phyloP scores from a whole-genome alignment of 1,284 basidiomycete genomes.

The Hortiboletus rubellus region DNA sequence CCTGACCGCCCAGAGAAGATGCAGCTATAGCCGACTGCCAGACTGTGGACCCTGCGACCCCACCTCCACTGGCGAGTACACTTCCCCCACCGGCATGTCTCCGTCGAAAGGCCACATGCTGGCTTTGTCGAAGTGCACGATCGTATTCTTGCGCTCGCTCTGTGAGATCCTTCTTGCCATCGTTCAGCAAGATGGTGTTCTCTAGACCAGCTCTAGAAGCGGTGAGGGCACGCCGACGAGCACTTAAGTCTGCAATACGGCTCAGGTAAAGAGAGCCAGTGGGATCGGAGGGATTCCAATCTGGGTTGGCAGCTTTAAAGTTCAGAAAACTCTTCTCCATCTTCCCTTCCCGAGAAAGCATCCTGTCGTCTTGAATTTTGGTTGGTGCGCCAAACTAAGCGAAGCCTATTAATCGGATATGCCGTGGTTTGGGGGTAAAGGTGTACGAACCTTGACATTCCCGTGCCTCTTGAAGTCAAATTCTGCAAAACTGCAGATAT shows the following conservation, averaged over 20 bases:
- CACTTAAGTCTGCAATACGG: slow-evolving; percentile 72
- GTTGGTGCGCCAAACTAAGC: slow-evolving; percentile 76
- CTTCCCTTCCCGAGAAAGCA: slow-evolving; percentile 88
- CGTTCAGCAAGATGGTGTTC: slow-evolving; percentile 32
- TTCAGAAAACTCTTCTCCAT: slow-evolving; percentile 98
- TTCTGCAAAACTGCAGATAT: slow-evolving; percentile 97
- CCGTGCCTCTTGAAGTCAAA: slow-evolving; percentile 95
- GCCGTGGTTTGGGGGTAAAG: neutral
- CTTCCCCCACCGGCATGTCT: slow-evolving; percentile 42
- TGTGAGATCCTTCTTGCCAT: slow-evolving; percentile 40
- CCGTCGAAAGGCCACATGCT: slow-evolving; percentile 50
- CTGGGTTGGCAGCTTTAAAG: slow-evolving; percentile 95
- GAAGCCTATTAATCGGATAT: slow-evolving; percentile 2
- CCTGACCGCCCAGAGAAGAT: slow-evolving; percentile 26
- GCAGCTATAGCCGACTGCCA: slow-evolving; percentile 30
- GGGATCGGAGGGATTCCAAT: slow-evolving; percentile 90
- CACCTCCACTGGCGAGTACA: slow-evolving; percentile 34
- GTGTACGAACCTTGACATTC: slow-evolving; percentile 67
- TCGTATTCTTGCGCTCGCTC: slow-evolving; percentile 73
- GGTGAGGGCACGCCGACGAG: slow-evolving; percentile 40
- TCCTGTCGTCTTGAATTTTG: slow-evolving; percentile 63
- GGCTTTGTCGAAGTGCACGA: slow-evolving; percentile 68
- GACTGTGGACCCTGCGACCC: slow-evolving; percentile 18
- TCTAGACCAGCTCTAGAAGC: slow-evolving; percentile 33
- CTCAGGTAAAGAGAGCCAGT: slow-evolving; percentile 83